Base-by-base conservation (phyloP, 2,329 filamentous ascomycete genomes). In the Nemania serpens region DNA sequence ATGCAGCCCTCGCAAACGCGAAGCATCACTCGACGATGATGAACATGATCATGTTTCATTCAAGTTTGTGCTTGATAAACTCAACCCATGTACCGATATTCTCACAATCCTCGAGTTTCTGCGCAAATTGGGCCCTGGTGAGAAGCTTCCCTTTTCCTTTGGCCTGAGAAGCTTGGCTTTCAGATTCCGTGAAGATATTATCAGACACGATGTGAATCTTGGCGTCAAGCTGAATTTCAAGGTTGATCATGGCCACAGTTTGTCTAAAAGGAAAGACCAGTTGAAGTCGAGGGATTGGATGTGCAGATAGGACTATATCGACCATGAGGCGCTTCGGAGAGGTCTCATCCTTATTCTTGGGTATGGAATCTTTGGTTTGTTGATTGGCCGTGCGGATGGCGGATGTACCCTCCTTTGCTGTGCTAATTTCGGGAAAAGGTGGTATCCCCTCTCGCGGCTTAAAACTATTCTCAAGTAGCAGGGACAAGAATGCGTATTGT, bases 401-500 rank as follows among this genome's bases (percentile, higher is more conserved):
- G 50, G 64, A 70, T 43, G 59, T 66, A 48, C 39, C 20, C 37
- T 46, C 43, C 18, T 53, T 34, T 33, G 65, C 47, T 33, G 59
- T 39, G 22, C 64, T 39, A 45, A 65, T 46, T 54, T 67, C 58
- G 10, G 66, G 58, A 20, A 66, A 58, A 36, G 71, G 68, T 10
- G 67, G 65, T 6, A 69, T 73, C 37, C 41, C 62, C 33, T 69
- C 54, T 47, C 71, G 73, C 3, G 75, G 70, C 37, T 78, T 79
- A 69, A 91, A 90, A 58, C 82, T 86, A 51, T 84, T 85, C 57
- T 82, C 77, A 3, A 94, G 79, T 2, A 95, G 75, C 0, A 80
- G 84, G 1, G 86, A 86, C 4, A 91, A 78, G 66, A 90, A 87
- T 0, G 89, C 88, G 70, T 91, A 95, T 72, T 95, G 91, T 13